phyloP scores from a whole-genome alignment of 257 asterid species.

The Cynanchum wilfordii region DNA sequence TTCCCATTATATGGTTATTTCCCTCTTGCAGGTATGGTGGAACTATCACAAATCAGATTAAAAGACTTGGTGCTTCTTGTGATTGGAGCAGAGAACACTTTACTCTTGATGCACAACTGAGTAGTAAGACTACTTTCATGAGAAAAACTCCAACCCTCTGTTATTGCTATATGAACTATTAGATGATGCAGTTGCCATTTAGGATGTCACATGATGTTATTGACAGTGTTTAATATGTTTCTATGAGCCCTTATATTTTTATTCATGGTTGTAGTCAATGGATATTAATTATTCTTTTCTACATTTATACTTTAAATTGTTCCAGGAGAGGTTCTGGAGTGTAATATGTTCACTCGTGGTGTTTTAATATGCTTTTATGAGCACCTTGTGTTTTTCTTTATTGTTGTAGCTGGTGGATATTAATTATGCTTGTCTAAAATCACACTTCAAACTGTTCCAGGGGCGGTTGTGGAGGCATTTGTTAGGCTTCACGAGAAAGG shows the following conservation, averaged over 20 bases:
- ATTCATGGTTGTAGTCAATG: neutral
- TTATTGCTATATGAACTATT: constrained; percentile 19
- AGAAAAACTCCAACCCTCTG: constrained; percentile 40
- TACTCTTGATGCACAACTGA: constrained; percentile 91
- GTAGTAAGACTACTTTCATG: constrained; percentile 72
- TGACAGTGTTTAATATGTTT: neutral
- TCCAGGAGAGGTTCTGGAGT: constrained; percentile 83
- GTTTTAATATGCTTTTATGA: neutral
- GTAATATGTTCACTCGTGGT: neutral
- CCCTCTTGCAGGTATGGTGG: constrained; percentile 75
- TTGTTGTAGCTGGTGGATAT: neutral
- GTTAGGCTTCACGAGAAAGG: constrained; percentile 96
- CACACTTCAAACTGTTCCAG: constrained; percentile 43
- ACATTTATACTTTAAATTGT: constrained; percentile 24
- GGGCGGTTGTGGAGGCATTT: constrained; percentile 92
- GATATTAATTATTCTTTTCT: neutral
- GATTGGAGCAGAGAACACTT: constrained; percentile 95
- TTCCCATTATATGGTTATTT: constrained; percentile 21
- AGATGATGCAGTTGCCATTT: neutral
- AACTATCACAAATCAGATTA: constrained; percentile 90
- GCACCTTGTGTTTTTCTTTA: neutral
- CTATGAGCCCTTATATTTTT: neutral
- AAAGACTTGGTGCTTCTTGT: constrained; percentile 99
- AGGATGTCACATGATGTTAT: constrained; percentile 17
- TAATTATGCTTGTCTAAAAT: constrained; percentile 2